Evolutionary conservation across 1,284 basidiomycete genomes (phyloP), one percentile per base, ranked within the genome.

Genomic region (Crepidotus sp.): DNA sequence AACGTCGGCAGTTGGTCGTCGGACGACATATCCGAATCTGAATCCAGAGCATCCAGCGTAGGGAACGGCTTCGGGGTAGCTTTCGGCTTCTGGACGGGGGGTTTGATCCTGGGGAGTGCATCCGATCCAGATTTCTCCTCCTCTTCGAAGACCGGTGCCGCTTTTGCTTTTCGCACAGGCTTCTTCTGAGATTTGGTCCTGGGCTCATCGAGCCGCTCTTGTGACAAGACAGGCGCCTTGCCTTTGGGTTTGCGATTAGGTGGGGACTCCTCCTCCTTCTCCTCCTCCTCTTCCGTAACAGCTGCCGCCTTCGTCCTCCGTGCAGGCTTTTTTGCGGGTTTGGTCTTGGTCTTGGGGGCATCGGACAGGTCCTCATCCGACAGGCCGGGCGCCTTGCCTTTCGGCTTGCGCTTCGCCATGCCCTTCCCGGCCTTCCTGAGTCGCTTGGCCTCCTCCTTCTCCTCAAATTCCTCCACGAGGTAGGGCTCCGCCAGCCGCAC

Each of bases 401-500:
- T 55, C 15, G 41, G 42, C 33, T 51, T 52, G 26, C 40, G 40
- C 40, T 51, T 53, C 15, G 38, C 37, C n/a, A 38, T 64, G 8
- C 57, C 60, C 52, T 69, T 75, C 50, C 65, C 65, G 7, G 61
- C 61, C 56, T 73, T 76, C 61, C 74, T 75, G 48, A 64, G 65
- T 18, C 59, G 62, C 50, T 77, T 80, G 55, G 61, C 67, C 52
- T 66, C 69, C 56, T 66, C 61, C 15, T 60, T 60, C 19, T 70
- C 74, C 53, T 83, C 75, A 45, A 71, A 86, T 15, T 73, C 71
- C 36, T 74, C 65, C 7, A 80, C 79, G 21, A 88, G 58, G 5
- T 64, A 62, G 4, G 83, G 80, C 43, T 78, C 77, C 4, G 77
- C 85, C 38, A 77, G 61, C 13, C 67, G 63, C 6, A 91, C 72